These are phyloP conservation scores for Lycium ferocissimum DNA, from an alignment of 257 asterid species.

Conservation along the genomic window DNA sequence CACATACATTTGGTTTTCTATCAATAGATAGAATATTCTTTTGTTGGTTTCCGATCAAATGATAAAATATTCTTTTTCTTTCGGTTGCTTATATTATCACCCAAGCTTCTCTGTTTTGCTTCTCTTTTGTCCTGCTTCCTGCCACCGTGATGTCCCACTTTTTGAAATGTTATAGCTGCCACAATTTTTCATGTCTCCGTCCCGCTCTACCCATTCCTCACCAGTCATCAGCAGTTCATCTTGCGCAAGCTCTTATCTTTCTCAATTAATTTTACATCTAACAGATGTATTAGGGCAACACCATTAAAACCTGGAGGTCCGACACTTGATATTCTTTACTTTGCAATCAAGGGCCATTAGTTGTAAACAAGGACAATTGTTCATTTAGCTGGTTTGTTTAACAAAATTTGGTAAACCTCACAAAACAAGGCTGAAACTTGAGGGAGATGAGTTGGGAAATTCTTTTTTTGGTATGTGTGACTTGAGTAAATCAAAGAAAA, in stretches of 20 bases:
- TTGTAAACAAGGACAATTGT: neutral
- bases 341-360: too few species aligned
- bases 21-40: neutral
- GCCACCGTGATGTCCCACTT: neutral
- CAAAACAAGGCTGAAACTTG: constrained; percentile 17
- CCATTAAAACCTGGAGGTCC: neutral
- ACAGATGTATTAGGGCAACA: neutral
- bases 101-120: neutral
- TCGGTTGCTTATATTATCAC: neutral
- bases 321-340: too few species aligned
- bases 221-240: neutral
- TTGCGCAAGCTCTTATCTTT: neutral
- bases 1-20: constrained; percentile 8
- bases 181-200: neutral
- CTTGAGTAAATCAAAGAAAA: neutral
- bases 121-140: neutral
- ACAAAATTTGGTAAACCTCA: neutral
- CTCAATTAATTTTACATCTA: constrained; percentile 1
- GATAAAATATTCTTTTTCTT: neutral
- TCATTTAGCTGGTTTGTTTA: constrained; percentile 13
- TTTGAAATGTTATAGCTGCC: constrained; percentile 2
- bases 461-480: neutral
- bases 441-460: constrained; percentile 11
- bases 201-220: neutral
- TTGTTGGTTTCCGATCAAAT: constrained; percentile 5